Percentiles rank a stretch among this genome's conserved stretches.
Evolutionary conservation across 306 rosid species (phyloP).

Genomic region (Castanea crenata): DNA sequence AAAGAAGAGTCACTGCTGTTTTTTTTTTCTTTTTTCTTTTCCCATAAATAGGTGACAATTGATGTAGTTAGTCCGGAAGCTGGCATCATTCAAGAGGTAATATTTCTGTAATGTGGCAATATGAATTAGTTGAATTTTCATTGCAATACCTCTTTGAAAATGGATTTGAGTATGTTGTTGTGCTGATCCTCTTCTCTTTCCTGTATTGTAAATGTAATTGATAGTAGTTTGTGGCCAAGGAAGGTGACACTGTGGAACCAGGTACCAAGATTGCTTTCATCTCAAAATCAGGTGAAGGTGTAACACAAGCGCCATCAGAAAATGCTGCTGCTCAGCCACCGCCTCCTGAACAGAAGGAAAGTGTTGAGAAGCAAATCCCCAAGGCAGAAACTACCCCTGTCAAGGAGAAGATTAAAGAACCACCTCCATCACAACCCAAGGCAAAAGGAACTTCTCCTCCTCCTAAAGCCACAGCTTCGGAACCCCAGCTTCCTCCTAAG

Average conservation of each 20-base stretch:
- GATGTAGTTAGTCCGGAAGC: slow-evolving; percentile 83
- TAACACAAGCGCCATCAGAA: slow-evolving; percentile 60
- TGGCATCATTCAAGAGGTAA: slow-evolving; percentile 70
- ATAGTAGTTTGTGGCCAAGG: slow-evolving; percentile 65
- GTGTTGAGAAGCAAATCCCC: slow-evolving; percentile 45
- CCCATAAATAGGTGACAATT: slow-evolving; percentile 59
- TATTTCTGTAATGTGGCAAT: neutral
- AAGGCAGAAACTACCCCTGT: slow-evolving; percentile 42
- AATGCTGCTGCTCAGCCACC: slow-evolving; percentile 47
- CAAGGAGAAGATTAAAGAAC: slow-evolving; percentile 44
- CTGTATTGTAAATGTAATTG: slow-evolving; percentile 9
- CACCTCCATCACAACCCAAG: slow-evolving; percentile 40
- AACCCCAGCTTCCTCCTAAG: slow-evolving; percentile 56
- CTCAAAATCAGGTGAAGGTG: slow-evolving; percentile 77
- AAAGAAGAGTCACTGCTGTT: neutral
- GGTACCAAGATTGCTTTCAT: slow-evolving; percentile 85
- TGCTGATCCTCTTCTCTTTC: slow-evolving; percentile 4
- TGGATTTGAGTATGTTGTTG: slow-evolving; percentile 9
- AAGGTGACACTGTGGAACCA: slow-evolving; percentile 87
- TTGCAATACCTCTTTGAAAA: neutral
- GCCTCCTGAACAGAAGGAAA: slow-evolving; percentile 32
- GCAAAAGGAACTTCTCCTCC: slow-evolving; percentile 73
- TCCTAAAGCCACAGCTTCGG: slow-evolving; percentile 45
- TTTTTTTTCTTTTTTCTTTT: slow-evolving; percentile 1
- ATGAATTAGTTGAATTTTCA: neutral